phyloP scores from a whole-genome alignment of 306 rosid genomes.

The Sindora glabra region DNA sequence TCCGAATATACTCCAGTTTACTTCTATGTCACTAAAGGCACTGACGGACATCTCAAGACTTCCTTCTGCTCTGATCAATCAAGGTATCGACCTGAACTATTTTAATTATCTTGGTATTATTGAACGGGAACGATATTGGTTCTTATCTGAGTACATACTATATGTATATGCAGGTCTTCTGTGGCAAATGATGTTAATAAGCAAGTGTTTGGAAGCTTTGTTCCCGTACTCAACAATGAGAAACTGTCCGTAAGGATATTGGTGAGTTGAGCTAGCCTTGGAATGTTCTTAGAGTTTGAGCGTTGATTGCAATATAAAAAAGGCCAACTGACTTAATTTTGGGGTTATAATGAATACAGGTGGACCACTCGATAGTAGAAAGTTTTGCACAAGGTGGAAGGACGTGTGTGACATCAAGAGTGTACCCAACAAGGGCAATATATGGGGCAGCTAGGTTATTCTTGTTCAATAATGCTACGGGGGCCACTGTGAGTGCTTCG shows the following conservation, averaged over 20 bases:
- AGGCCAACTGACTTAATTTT: too few species aligned
- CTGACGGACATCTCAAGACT: conserved; percentile 47
- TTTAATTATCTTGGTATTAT: too few species aligned
- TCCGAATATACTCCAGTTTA: conserved; percentile 73
- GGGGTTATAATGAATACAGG: conserved; percentile 23
- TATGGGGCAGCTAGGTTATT: conserved; percentile 74
- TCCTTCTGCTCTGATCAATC: conserved; percentile 69
- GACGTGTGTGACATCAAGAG: conserved; percentile 58
- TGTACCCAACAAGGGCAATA: conserved; percentile 87
- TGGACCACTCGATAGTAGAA: conserved; percentile 86
- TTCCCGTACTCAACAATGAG: conserved; percentile 70
- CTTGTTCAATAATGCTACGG: conserved; percentile 80
- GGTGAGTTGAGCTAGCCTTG: conserved; percentile 34
- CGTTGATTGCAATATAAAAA: too few species aligned
- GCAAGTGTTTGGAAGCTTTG: conserved; percentile 45
- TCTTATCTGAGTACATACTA: background rate
- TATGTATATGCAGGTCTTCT: conserved; percentile 50
- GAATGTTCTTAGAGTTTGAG: too few species aligned
- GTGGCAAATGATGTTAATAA: conserved; percentile 61
- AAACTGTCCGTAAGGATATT: conserved; percentile 54
- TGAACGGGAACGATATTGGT: too few species aligned
- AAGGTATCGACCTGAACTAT: too few species aligned
- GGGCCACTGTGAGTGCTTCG: conserved; percentile 53
- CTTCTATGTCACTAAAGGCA: conserved; percentile 61
- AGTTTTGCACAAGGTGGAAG: conserved; percentile 95